Evolutionary conservation across 352 stramenopile species (phyloP), one percentile per base, ranked within the genome.

Genomic region (Phytophthora uliginosa): DNA sequence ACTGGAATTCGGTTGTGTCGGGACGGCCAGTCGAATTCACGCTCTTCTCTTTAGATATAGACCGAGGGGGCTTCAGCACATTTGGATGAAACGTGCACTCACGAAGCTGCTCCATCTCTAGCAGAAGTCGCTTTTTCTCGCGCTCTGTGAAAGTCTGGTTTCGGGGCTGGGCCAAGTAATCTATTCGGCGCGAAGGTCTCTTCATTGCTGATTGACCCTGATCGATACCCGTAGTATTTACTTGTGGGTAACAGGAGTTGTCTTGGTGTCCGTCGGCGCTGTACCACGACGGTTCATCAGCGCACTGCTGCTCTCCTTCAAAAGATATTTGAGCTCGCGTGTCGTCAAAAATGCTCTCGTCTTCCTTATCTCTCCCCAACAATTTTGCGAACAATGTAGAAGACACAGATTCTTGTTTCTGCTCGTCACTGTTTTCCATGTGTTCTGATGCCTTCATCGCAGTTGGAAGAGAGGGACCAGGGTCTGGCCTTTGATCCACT

Each of bases 61-160:
- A 64, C 48, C 38, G 55, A 47, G 71, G 28, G 51, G 57, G 70
- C 33, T 83, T 84, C 33, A 58, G 56, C 4, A 77, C 64, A 38
- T 88, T 85, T 13, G 89, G 89, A 28, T 70, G 82, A 63, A 94
- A 95, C 6, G 86, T 94, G 55, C 86, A 94, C 58, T 94, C 84
- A 13, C 71, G 79, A 26, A 95, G 70, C 13, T 68, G 69, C 33
- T 89, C 81, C 64, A 92, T 84, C 59, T 95, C 86, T 17, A 74
- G 63, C 5, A 81, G 18, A 3, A 95, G 59, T 12, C 88, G 83
- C 10, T 84, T 71, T 57, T 90, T 94, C 47, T 95, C 86, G 10
- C 81, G 80, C 33, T 90, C 83, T 1, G 77, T 83, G 55, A 93
- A 93, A 9, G 77, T 69, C 15, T 85, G 63, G n/a, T 76, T 88